Evolutionary conservation across 345 rosid genomes (phyloP), one percentile per base, ranked within the genome.

Genomic region (Raphanus raphanistrum): DNA sequence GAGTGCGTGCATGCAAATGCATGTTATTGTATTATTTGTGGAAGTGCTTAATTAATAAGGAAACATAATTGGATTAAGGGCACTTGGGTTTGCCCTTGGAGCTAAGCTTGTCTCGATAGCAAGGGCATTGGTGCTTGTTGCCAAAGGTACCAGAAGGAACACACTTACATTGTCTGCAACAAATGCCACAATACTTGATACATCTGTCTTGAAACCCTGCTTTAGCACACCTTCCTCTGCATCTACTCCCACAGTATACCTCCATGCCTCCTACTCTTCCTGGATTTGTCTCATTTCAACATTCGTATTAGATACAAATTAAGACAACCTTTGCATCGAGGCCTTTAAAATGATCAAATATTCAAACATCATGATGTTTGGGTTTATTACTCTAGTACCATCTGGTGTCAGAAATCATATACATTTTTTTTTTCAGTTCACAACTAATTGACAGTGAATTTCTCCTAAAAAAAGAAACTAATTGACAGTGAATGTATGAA

Each of bases 121-220:
- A 89, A 62, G 91, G 86, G 73, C 93, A 89, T 76, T 89, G 81
- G 28, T 77, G 76, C 73, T 86, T 89, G 88, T 87, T 85, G 4
- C 82, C 91, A 50, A 82, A 84, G 66, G 93, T 86, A 68, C 96
- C 93, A 16, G 92, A 87, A 21, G 93, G 96, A 61, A 90, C 96
- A 63, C 96, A 89, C 60, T 82, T 78, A 83, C 96, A 90, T 66
- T 82, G 48, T 50, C 25, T 57, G 76, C 96, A 90, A 81, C 96
- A 90, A 33, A 90, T 70, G 33, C 87, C 87, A 61, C 96, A 90
- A 73, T 89, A 89, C 88, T 84, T 90, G 12, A 89, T 55, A 82
- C 96, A 90, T 68, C 86, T 68, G 45, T 84, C 87, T 71, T 66
- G 48, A 72, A 77, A 27, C 28, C 87, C 82, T 25, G 96, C 91